Evolutionary conservation across 345 rosid genomes (phyloP), one percentile per base, ranked within the genome.

Genomic region (Viola odorata): DNA sequence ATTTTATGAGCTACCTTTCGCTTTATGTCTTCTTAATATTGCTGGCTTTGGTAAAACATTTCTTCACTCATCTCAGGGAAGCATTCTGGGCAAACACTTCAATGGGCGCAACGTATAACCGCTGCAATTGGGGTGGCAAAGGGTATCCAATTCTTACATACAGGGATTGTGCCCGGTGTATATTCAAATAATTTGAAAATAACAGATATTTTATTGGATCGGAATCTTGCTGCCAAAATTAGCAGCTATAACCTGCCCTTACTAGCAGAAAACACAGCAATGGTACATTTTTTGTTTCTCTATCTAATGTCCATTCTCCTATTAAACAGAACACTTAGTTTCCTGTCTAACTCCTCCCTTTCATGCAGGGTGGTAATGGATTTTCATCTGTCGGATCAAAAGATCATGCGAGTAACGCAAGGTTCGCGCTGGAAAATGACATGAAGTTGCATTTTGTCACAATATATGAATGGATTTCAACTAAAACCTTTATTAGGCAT

Each of bases 61-160:
- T 45, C 11, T 48, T 16, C 5, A 1, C 14, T 37, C 15, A 23
- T 60, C 40, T 61, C 84, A 94, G 96, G 76, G 62, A 80, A 74
- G 15, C 67, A 57, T 41, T 68, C 63, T 48, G 69, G 71, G 62
- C 75, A 75, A 62, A 70, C 75, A 39, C 86, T 88, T 38, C 77
- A 84, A 14, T 94, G 92, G 96, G 67, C 85, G 48, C 96, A 90
- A 66, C 89, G 97, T 59, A 84, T 85, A 69, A 73, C 87, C 16
- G 92, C 95, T 62, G 88, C 84, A 6, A 77, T 88, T n/a, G 97
- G 97, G 49, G 84, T 88, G 37, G 96, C 95, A 4, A 90, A 78
- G 76, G 97, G 98, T 23, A 81, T 89, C 60, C 91, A 89, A 56
- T 92, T 87, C 77, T 72, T 92, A 82, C 98, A 92, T 76, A 84